Percentiles rank a stretch among this genome's conserved stretches.
Conservation (phyloP, 257 asterid species). For the Ocimum tenuiflorum region DNA sequence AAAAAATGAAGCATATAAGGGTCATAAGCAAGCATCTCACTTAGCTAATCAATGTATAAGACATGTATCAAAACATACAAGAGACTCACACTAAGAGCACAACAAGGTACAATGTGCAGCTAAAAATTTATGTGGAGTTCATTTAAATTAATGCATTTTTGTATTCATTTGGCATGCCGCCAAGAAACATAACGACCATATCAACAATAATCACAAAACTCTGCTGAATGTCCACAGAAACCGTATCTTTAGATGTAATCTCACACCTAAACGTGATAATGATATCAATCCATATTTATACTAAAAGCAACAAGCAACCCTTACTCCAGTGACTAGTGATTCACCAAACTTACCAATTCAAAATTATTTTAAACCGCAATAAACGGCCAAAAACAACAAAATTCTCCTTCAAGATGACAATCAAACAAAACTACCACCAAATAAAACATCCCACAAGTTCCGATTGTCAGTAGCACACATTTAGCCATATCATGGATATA, state of each 20-base stretch:
- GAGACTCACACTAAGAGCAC: not conserved
- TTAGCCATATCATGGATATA: not conserved
- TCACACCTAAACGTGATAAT: not conserved
- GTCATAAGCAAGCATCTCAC: not conserved
- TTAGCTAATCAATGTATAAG: not conserved
- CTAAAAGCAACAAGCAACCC: not conserved
- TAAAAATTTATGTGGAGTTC: slow-evolving; percentile 1
- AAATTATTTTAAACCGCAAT: not conserved
- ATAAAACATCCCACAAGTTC: not conserved
- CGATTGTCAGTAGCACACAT: not conserved
- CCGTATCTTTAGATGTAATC: not conserved
- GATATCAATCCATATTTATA: not conserved
- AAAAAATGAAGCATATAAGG: not conserved
- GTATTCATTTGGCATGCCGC: not conserved
- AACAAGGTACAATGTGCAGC: not conserved
- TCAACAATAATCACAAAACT: not conserved
- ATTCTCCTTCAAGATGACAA: not conserved
- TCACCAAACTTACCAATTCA: not conserved
- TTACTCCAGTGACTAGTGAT: not conserved
- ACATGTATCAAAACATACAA: not conserved
- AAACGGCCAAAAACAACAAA: not conserved
- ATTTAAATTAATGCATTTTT: not conserved
- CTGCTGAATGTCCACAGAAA: not conserved
- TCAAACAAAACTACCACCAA: not conserved
- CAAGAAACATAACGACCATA: not conserved